Evolutionary conservation across 192 early-diverging fungal genomes (phyloP), one percentile per base, ranked within the genome.

Genomic region (Coemansia sp.): DNA sequence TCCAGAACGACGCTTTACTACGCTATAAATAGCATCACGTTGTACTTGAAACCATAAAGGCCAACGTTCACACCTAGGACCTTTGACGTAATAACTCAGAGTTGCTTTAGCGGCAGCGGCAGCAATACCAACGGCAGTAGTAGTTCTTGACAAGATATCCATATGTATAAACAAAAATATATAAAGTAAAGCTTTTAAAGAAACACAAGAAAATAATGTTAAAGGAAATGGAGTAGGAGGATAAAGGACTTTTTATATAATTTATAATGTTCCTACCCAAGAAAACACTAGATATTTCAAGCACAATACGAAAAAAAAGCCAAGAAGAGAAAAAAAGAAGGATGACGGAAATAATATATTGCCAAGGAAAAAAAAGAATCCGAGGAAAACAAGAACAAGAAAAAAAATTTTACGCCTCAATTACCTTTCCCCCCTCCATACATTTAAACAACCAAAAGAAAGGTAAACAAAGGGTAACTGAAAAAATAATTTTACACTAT

Each of bases 41-140:
- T 42, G 54, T 10, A 73, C 40, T 49, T 73, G 70, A 30, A 66
- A 66, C 58, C 46, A 39, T 9, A 73, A 42, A 24, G 70, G 50
- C 70, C 70, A 73, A n/a, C 51, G 55, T 1, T 52, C 33, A 29
- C 70, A 73, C 14, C 54, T 47, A 11, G 70, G 70, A 1, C 70
- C 70, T 10, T 57, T 52, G 24, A 59, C 28, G 25, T 55, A 73
- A 50, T 73, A 73, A 50, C 63, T 66, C 10, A 61, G 47, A 1
- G 62, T 50, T 3, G 70, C 59, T 29, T 54, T 53, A 22, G 58
- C 53, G 4, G 45, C 50, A 4, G 39, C 35, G 7, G 44, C 45
- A 4, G 42, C 54, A 34, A 66, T 38, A 6, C 58, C 38, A 4
- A 55, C 50, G 1, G 42, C 19, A 24, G 54, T 26, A 14, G 43